Evolutionary conservation across 75 land plant genomes (phyloP), one percentile per base, ranked within the genome.

Genomic region (Selaginella moellendorffii): DNA sequence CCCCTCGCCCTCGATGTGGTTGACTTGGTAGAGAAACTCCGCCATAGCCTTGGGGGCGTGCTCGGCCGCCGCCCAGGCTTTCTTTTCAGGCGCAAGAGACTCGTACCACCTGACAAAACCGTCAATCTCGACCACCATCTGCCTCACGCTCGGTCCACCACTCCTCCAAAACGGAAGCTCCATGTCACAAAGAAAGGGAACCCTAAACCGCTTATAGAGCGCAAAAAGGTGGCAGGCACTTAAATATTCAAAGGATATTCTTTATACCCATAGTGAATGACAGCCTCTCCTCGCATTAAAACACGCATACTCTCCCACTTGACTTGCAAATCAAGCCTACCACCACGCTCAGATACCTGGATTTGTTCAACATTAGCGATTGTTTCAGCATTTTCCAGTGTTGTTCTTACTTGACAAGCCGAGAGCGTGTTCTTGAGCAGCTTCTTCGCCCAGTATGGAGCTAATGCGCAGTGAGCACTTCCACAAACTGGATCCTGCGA

Each of bases 401-500:
- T n/a, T n/a, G n/a, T 36, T 36, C 46, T 36, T 69, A 82, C 90
- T 76, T 63, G 65, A 69, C 75, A 81, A 46, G 93, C 97, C 29
- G 75, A 18, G 62, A 91, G 66, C 14, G 71, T 77, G 19, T 54
- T 10, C 67, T 85, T 91, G 2, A 79, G 78, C 17, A 91, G 77
- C n/a, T 79, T 85, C 54, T 67, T 64, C 63, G 76, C 73, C 97
- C 97, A 91, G 60, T 85, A 81, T 0, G 86, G 78, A 31, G 82
- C 83, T 54, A 91, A 72, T 10, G 89, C 84, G 76, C 93, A 87
- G 63, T 91, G 95, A 52, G 95, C 97, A 67, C 84, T 90, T 26
- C 97, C 97, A 77, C 88, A 82, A 26, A 91, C 95, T 54, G 95
- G 89, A 63, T 87, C 88, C 88, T 87, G 65, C 9, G 54, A 42